These are phyloP conservation scores for Alternaria incomplexa DNA, from an alignment of 2,329 filamentous ascomycete species.

Conservation along the genomic window DNA sequence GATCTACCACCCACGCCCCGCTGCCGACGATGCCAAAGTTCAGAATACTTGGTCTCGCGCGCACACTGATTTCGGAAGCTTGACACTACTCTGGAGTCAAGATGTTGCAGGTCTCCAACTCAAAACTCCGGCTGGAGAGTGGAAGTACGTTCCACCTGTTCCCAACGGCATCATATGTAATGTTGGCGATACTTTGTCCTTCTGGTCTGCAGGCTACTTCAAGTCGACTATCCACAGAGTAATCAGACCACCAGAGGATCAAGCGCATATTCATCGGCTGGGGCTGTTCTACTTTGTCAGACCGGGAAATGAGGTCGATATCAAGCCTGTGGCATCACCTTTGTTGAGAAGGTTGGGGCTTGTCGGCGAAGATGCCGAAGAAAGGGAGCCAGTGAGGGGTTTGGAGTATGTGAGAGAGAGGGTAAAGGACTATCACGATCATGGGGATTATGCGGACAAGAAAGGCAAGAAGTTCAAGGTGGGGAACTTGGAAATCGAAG, in stretches of 20 bases:
- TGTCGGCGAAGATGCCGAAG: slow-evolving; percentile 25
- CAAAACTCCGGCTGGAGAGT: slow-evolving; percentile 52
- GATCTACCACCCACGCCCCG: slow-evolving; percentile 51
- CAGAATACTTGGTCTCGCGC: slow-evolving; percentile 54
- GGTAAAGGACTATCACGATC: slow-evolving; percentile 52
- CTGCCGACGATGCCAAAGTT: slow-evolving; percentile 44
- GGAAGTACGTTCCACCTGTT: slow-evolving; percentile 56
- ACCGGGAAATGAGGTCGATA: slow-evolving; percentile 46
- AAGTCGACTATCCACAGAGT: slow-evolving; percentile 61
- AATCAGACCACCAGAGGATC: slow-evolving; percentile 53
- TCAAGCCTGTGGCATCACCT: slow-evolving; percentile 47
- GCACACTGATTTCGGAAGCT: slow-evolving; percentile 57
- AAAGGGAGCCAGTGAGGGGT: slow-evolving; percentile 43
- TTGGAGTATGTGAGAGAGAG: slow-evolving; percentile 51
- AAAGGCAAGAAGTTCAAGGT: slow-evolving; percentile 51
- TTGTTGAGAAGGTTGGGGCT: slow-evolving; percentile 40
- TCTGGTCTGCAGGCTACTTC: slow-evolving; percentile 52
- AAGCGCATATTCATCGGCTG: slow-evolving; percentile 45
- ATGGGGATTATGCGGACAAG: slow-evolving; percentile 49
- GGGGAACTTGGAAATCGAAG: slow-evolving; percentile 51
- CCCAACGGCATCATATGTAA: slow-evolving; percentile 59
- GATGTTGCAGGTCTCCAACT: slow-evolving; percentile 57
- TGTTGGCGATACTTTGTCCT: slow-evolving; percentile 52
- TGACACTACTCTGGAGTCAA: slow-evolving; percentile 56
- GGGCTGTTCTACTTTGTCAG: slow-evolving; percentile 53